Evolutionary conservation across 108 stramenopile species (phyloP), one percentile per base, ranked within the genome.

Genomic region (Nitzschia putrida): DNA sequence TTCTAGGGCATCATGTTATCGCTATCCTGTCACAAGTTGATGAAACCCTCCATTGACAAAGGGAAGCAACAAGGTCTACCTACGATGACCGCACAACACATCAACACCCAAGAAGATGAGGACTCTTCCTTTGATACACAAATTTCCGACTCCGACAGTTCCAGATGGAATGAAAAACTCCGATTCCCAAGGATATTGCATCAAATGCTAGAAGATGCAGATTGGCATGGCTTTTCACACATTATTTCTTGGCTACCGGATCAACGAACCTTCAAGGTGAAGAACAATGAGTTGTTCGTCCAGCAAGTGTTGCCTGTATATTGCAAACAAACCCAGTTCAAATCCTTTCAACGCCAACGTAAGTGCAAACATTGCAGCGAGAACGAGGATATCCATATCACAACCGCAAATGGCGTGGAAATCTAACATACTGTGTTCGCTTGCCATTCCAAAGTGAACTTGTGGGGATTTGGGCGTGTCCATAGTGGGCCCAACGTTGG

Each of bases 341-440:
- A 81, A 58, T 83, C 81, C 54, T 87, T 87, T 56, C 84, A 83
- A 55, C 60, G 86, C 12, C 83, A 87, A 52, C 38, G 61, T 63
- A 63, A 44, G 61, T 63, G 23, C 23, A 13, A 3, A 3, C 11
- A 34, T 34, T 3, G 29, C 29, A 34, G 29, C 29, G 29, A n/a
- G n/a, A n/a, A 34, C 29, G 29, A 4, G 29, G 29, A 34, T 4
- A 34, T 4, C 29, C 4, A 34, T 34, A 4, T 34, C n/a, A n/a
- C n/a, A n/a, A n/a, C n/a, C n/a, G n/a, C n/a, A n/a, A n/a, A n/a
- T n/a, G n/a, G n/a, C n/a, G n/a, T n/a, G n/a, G n/a, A n/a, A n/a
- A n/a, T n/a, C n/a, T n/a, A n/a, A n/a, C n/a, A n/a, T n/a, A n/a
- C n/a, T n/a, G n/a, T n/a, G n/a, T n/a, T n/a, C n/a, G n/a, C n/a